These are phyloP conservation scores for Fusarium vanettenii DNA, from an alignment of 2,329 filamentous ascomycete species.

Conservation along the genomic window DNA sequence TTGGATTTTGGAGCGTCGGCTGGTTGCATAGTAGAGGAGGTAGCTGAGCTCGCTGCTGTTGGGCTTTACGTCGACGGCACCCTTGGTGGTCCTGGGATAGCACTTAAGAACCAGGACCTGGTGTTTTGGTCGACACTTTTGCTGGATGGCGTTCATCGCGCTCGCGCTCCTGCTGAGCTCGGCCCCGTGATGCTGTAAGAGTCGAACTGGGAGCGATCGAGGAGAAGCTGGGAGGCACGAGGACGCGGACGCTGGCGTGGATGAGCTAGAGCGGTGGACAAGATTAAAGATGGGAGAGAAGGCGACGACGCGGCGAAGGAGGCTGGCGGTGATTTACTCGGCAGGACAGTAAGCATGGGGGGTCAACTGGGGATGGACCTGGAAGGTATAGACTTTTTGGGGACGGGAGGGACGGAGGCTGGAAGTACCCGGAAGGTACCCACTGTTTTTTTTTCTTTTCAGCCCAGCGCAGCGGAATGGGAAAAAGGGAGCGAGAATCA, in stretches of 20 bases:
- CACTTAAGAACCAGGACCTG: constrained; percentile 96
- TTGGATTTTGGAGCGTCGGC: constrained; percentile 92
- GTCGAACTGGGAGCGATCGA: background rate
- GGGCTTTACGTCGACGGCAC: constrained; percentile 90
- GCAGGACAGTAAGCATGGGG: constrained; percentile 23
- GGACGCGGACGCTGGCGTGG: background rate
- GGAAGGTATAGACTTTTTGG: constrained; percentile 32
- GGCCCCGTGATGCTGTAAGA: constrained; percentile 17
- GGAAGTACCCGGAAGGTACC: constrained; percentile 31
- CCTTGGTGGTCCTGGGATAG: constrained; percentile 93
- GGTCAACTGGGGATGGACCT: constrained; percentile 6
- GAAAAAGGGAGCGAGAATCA: constrained; percentile 29
- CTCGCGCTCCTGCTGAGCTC: constrained; percentile 31
- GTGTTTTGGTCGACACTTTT: constrained; percentile 89
- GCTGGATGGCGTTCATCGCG: constrained; percentile 72
- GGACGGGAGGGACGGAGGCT: constrained; percentile 30
- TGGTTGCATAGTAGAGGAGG: constrained; percentile 95
- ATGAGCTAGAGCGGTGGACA: background rate
- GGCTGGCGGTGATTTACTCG: constrained; percentile 31
- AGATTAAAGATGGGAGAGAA: constrained; percentile 1
- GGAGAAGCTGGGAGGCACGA: background rate
- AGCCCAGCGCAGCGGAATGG: constrained; percentile 22
- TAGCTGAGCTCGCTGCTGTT: constrained; percentile 98
- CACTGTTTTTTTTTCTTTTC: constrained; percentile 8
- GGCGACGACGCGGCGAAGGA: constrained; percentile 26